Conservation (phyloP, 2,329 filamentous ascomycete genomes). For the Paecilomyces niveus region DNA sequence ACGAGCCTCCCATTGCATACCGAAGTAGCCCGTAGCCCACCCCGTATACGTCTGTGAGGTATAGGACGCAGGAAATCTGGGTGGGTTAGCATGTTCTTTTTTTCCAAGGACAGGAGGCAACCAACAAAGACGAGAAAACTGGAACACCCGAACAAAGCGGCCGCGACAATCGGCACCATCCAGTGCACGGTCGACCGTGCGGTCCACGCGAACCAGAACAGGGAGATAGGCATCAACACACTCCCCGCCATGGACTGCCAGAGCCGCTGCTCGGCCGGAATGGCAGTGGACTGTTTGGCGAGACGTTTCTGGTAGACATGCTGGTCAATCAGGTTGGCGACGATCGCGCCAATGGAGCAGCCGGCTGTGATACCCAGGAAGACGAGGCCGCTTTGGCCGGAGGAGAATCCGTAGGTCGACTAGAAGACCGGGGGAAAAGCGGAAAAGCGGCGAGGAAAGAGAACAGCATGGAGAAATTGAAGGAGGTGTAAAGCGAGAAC, state of each 20-base stretch:
- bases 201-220: slow-evolving; percentile 44
- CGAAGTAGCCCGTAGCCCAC: too few species aligned
- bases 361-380: slow-evolving; percentile 76
- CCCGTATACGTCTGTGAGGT: too few species aligned
- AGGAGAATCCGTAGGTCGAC: slow-evolving; percentile 44
- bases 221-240: slow-evolving; percentile 37
- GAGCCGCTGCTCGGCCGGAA: slow-evolving; percentile 44
- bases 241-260: slow-evolving; percentile 43
- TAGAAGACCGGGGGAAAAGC: slow-evolving; percentile 79
- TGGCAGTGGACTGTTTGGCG: too few species aligned
- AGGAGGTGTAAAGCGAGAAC: slow-evolving; percentile 65
- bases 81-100: too few species aligned
- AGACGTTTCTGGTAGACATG: too few species aligned
- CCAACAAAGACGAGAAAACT: too few species aligned
- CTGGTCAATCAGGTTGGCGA: too few species aligned
- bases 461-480: slow-evolving; percentile 73
- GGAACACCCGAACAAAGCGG: too few species aligned
- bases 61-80: too few species aligned
- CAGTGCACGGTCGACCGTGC: slow-evolving; percentile 32
- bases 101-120: too few species aligned
- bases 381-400: slow-evolving; percentile 63
- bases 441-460: slow-evolving; percentile 78
- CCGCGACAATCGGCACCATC: slow-evolving; percentile 17
- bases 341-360: slow-evolving; percentile 47
- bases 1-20: too few species aligned